Base-by-base conservation (phyloP, 805 yeast genomes). In the Saccharomyces eubayanus region DNA sequence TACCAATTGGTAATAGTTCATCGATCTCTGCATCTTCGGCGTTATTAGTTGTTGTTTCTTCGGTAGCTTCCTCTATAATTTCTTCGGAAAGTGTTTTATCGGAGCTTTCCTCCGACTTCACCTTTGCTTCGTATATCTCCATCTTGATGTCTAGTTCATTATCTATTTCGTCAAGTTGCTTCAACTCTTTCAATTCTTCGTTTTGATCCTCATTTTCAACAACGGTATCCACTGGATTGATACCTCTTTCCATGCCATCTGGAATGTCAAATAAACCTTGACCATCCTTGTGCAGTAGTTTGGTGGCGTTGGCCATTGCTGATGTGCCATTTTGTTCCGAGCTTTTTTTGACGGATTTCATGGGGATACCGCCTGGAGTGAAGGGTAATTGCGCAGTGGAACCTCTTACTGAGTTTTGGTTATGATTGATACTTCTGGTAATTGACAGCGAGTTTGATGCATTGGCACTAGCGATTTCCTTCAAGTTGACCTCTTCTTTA, bases 341-440 rank as follows among this genome's bases (percentile, higher is more conserved):
- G 16, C 45, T 62, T 16, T 53, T 40, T 24, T 46, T 61, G 10
- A 59, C 65, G 4, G 63, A 51, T 41, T 55, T 61, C 59, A 71
- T 62, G 2, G 71, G 71, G n/a, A 80, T 59, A 2, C 98, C 97
- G 59, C 99, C 98, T 0, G 99, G 99, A 54, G 85, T 84, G 65
- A 94, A 94, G 0, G 99, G 99, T 62, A 92, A 71, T 62, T 79
- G 87, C 20, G 82, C 78, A 0, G 95, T 77, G 3, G 82, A 75
- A 0, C 98, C 98, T 48, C 77, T 74, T 2, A 89, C 71, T 1
- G 83, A 73, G 45, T 82, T 85, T n/a, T 74, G 74, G 58, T 80
- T 81, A 6, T 85, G 76, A 14, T 83, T 81, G 57, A 82, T 79
- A 51, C 83, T 79, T 57, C 99, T 76, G 30, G 80, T 82, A 54